Evolutionary conservation across 805 yeast genomes (phyloP), one percentile per base, ranked within the genome.

Genomic region (Wickerhamiella slavikovae): DNA sequence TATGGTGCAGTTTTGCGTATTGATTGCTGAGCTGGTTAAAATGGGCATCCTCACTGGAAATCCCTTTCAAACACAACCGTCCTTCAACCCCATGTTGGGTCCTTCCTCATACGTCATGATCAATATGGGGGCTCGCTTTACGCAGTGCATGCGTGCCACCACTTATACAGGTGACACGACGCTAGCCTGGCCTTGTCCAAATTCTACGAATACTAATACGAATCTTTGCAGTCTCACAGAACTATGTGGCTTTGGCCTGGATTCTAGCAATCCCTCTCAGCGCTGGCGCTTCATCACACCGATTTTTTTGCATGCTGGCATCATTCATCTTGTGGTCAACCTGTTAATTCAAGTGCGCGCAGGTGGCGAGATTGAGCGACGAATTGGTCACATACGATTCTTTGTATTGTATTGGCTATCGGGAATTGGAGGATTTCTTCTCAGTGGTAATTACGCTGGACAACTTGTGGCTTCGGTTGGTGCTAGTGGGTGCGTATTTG

Each of bases 41-140:
- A 68, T 68, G 76, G 62, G 68, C 4, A 40, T 45, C 4, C 52
- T 66, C 25, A 73, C 82, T 0, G 77, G 78, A 2, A 58, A 64
- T 11, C 67, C 73, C 3, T 61, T 74, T 35, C 78, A 69, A 43
- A 68, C 77, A 1, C 48, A 69, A 39, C 83, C 83, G 4, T 64
- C 67, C 35, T 70, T 74, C 54, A 74, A 74, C 44, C 83, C 82
- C 4, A 73, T 74, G 82, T 45, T 74, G 17, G 83, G 83, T 1
- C 83, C 83, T 9, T 71, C 79, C 2, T 52, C 71, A 0, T 71
- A 71, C 40, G 54, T 72, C 1, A 59, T 68, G 42, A 71, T 74
- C 33, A 64, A 68, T 39, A 62, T 70, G 63, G 83, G 83, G 2
- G 71, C 79, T 3, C 47, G 82, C 18, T 74, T 70, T 45, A 59